Evolutionary conservation across 2,329 filamentous ascomycete species (phyloP).

Genomic region (Colletotrichum sp.): DNA sequence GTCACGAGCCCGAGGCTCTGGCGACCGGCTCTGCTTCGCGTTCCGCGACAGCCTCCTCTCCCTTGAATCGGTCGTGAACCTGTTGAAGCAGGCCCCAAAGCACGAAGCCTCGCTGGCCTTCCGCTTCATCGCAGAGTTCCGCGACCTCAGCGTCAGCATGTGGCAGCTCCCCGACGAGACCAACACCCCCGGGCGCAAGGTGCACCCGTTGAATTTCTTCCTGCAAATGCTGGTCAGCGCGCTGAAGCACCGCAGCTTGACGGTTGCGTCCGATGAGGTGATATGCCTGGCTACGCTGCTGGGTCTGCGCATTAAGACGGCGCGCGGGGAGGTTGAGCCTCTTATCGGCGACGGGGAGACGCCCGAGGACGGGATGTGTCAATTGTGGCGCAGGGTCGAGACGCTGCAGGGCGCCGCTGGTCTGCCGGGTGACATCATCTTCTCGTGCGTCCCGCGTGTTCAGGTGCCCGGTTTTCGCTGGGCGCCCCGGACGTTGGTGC

Average conservation of each 20-base stretch:
- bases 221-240: not conserved
- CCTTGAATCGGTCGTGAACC: not conserved
- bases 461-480: not conserved
- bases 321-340: not conserved
- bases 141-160: not conserved
- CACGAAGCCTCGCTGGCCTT: not conserved
- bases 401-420: not conserved
- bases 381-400: slow-evolving; percentile 2
- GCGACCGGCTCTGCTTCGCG: not conserved
- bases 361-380: slow-evolving; percentile 1
- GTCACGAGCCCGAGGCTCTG: not conserved
- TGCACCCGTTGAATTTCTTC: not conserved
- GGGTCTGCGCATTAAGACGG: not conserved
- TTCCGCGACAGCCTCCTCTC: not conserved
- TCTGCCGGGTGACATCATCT: not conserved
- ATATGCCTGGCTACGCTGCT: not conserved
- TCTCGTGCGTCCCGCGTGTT: slow-evolving; percentile 6
- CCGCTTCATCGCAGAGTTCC: not conserved
- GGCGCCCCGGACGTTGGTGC: not conserved
- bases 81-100: not conserved
- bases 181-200: not conserved
- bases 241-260: not conserved
- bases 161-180: not conserved
- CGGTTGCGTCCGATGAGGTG: slow-evolving; percentile 2
- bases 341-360: not conserved